Conservation (phyloP, 108 stramenopile species). For the Epipyxis sp. region DNA sequence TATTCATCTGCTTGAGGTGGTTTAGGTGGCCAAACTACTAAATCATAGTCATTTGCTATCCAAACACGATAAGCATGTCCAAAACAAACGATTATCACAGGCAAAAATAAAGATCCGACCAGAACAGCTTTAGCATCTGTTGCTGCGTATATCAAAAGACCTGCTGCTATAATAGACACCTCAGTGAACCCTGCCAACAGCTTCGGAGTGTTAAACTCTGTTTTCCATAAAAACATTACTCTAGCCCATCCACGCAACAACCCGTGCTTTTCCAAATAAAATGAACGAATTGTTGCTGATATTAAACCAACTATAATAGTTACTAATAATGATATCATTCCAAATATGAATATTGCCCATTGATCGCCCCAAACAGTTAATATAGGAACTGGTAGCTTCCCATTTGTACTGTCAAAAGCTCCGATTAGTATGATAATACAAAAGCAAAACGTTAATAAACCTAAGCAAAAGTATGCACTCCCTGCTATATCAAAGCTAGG, state of each 20-base stretch:
- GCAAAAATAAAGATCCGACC: not conserved
- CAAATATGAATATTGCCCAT: slow-evolving; percentile 5
- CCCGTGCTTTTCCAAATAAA: not conserved
- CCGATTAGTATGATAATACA: not conserved
- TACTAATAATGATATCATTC: not conserved
- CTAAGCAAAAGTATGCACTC: not conserved
- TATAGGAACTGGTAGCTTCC: not conserved
- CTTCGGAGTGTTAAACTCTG: not conserved
- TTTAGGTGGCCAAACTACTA: slow-evolving; percentile 18
- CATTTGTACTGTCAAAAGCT: not conserved
- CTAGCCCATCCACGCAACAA: slow-evolving; percentile 4
- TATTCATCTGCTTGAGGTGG: not conserved
- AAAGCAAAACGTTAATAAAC: not conserved
- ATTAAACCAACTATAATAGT: not conserved
- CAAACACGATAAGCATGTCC: not conserved
- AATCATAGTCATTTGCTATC: slow-evolving; percentile 26
- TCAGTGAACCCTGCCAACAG: not conserved
- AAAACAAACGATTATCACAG: slow-evolving; percentile 9
- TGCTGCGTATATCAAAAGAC: slow-evolving; percentile 7
- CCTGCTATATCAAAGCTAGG: slow-evolving; percentile 12
- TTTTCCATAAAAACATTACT: not conserved
- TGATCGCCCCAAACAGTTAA: not conserved
- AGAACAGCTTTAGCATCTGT: slow-evolving; percentile 13
- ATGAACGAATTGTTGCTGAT: slow-evolving; percentile 2
- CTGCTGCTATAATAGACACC: not conserved